Conservation (phyloP, 2,329 filamentous ascomycete genomes). For the Apiospora pterosperma region DNA sequence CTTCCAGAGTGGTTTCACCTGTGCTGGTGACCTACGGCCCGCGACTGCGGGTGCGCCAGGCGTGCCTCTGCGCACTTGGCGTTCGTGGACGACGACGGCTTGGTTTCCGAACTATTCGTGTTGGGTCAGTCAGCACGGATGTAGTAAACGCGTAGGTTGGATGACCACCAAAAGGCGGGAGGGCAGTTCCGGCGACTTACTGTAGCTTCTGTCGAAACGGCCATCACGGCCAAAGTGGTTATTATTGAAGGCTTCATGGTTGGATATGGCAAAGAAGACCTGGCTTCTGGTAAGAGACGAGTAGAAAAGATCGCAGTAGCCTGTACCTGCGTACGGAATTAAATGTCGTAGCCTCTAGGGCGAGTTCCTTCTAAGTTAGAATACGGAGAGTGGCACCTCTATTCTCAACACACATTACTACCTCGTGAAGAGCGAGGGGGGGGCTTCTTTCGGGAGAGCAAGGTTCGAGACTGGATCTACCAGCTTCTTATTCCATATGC, state of each 20-base stretch:
- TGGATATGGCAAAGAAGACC: not conserved
- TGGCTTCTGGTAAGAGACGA: not conserved
- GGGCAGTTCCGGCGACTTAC: not conserved
- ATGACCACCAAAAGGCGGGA: too few relatives aligned
- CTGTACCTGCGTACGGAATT: not conserved
- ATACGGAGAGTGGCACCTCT: not conserved
- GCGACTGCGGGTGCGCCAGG: not conserved
- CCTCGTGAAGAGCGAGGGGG: not conserved
- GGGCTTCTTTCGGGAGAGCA: not conserved
- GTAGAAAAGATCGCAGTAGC: not conserved
- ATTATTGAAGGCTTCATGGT: conserved; percentile 1
- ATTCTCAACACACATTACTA: not conserved
- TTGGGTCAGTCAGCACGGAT: not conserved
- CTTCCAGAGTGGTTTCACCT: not conserved
- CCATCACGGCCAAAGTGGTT: not conserved
- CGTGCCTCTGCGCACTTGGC: not conserved
- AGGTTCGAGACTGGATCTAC: not conserved
- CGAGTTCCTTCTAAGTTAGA: not conserved
- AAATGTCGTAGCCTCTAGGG: not conserved
- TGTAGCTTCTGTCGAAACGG: not conserved
- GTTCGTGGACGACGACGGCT: not conserved
- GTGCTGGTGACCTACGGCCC: not conserved
- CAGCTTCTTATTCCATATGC: not conserved
- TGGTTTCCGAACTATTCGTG: not conserved
- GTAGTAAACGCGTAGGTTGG: not conserved